Base-by-base conservation (phyloP, 495 filamentous ascomycete species). In the Penicillium simplicissimum region DNA sequence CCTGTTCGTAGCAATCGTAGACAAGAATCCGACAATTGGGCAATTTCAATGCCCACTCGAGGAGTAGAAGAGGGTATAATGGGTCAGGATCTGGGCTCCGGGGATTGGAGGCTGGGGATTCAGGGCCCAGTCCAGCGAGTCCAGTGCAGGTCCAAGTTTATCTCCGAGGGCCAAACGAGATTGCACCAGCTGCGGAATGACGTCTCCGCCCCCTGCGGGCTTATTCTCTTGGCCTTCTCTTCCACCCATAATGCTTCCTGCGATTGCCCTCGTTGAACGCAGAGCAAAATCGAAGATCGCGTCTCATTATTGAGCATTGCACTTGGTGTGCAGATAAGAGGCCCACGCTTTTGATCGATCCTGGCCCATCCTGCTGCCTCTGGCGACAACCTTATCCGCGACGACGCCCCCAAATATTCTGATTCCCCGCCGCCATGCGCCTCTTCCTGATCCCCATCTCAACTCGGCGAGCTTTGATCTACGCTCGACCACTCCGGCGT, bases 401-500 rank as follows among this genome's bases (percentile, higher is more conserved):
- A 52, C 31, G 8, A 11, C 42, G 8, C 17, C 21, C 48, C 14
- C 37, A 21, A 52, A 4, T 14, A 40, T 25, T 4, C 35, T 34
- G 17, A 19, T 25, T 15, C 42, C 54, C 54, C 58, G 57, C 57
- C 67, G 73, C 79, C 55, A 98, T 99, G 95, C 90, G 93, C 74
- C 85, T 99, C 71, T 96, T 93, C 79, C 88, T 99, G 57, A 85
- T 99, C 60, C 95, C 95, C 51, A 91, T 99, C 69, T 96, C 94
- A 53, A 96, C 92, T 10, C 82, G 88, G 69, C 88, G 91, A 65
- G 90, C 91, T n/a, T 84, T 99, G 52, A 87, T 99, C 58, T 99
- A 97, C 82, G 92, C 91, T 76, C 89, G 96, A 70, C 86, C 88
- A 48, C 75, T 93, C 21, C 74, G 80, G 61, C 73, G 74, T 62